Base-by-base conservation (phyloP, 352 stramenopile genomes). In the Chrysophaeum taylorii region DNA sequence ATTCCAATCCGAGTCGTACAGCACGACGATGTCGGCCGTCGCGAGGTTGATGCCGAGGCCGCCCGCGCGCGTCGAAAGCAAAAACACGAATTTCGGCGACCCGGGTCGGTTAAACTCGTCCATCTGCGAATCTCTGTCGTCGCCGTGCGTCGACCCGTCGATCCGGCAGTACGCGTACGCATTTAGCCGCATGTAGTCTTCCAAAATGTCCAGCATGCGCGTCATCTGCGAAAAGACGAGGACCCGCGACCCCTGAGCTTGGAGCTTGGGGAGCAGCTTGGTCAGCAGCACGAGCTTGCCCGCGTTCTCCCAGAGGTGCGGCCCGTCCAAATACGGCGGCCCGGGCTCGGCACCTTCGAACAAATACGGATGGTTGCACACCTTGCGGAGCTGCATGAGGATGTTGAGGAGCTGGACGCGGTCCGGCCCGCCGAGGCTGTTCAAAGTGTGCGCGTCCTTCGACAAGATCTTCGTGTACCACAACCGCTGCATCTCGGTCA, bases 281-380 rank as follows among this genome's bases (percentile, higher is more conserved):
- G 98, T 87, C 43, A 99, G 78, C 18, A 99, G 79, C 67, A 97
- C 86, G 83, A 99, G 89, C 80, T 99, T 99, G 25, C 92, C 94
- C 72, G 88, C 93, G 79, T 98, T 98, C 75, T 98, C 92, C 93
- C 94, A 98, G 37, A 99, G 74, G 74, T 99, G 94, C 27, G 93
- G 84, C 0, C 94, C 94, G 76, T 98, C 92, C 15, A 89, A 84
- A 79, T 96, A 98, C 2, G 95, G 96, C 33, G 95, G 94, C 5
- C 95, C 94, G 60, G 84, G 85, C 80, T 99, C 95, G 0, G 94
- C 95, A 15, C 95, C 96, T 78, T 98, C 90, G 78, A 99, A 99
- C 14, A 99, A 82, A 75, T 99, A 99, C 23, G 96, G 96, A 78
- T 99, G 96, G 77, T 99, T 99, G 83, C 94, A 99, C 25, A 98